These are phyloP conservation scores for Clausena lansium DNA, from an alignment of 345 rosid species.

Conservation along the genomic window DNA sequence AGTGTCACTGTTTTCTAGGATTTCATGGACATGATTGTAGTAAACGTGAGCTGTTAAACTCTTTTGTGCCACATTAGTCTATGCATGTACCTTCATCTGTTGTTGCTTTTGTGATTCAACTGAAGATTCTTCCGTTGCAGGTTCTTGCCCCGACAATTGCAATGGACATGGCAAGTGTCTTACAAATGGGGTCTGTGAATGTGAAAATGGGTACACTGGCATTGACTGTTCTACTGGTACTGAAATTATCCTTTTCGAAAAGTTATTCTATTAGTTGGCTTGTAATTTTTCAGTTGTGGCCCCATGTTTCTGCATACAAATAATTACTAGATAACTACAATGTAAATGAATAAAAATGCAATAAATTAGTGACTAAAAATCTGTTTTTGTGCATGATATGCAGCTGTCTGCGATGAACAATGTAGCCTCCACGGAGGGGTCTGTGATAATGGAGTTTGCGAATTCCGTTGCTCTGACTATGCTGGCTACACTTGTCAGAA, in stretches of 20 bases:
- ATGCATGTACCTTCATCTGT: neutral
- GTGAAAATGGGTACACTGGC: constrained; percentile 81
- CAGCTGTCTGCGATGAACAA: constrained; percentile 97
- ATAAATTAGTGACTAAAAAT: neutral
- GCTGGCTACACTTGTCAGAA: constrained; percentile 98
- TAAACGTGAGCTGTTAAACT: constrained; percentile 55
- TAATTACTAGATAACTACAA: neutral
- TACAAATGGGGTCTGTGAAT: constrained; percentile 65
- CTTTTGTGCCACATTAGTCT: neutral
- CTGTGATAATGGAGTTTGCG: constrained; percentile 99
- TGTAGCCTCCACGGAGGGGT: constrained; percentile 99
- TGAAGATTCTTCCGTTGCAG: constrained; percentile 33
- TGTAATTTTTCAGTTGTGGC: neutral
- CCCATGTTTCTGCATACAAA: neutral
- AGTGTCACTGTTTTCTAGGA: constrained; percentile 84
- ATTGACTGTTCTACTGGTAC: constrained; percentile 95
- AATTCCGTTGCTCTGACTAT: constrained; percentile 98
- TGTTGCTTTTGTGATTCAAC: neutral
- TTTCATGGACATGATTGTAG: constrained; percentile 88
- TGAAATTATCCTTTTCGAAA: neutral
- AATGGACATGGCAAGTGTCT: constrained; percentile 80
- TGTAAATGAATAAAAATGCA: neutral
- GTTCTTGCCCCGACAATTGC: constrained; percentile 88
- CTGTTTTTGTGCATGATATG: constrained; percentile 13
- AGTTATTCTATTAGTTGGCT: neutral